Conservation (phyloP, 2,329 filamentous ascomycete species). For the Alternaria ethzedia region DNA sequence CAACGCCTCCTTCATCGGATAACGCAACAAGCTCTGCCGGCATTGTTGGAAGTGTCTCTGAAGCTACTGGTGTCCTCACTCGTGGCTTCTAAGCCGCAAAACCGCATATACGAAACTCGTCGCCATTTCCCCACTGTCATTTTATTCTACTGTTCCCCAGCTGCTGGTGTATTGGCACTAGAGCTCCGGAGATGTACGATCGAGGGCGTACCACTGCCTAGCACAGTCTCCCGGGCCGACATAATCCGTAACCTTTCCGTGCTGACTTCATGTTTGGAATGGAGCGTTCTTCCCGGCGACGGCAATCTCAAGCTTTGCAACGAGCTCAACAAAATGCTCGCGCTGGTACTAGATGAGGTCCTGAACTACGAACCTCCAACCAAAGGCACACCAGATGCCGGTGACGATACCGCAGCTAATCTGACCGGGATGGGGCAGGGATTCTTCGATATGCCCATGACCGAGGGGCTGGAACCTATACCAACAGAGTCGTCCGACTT, state of each 20-base stretch:
- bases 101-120: slow-evolving; percentile 36
- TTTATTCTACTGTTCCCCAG: slow-evolving; percentile 46
- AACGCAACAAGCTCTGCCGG: slow-evolving; percentile 39
- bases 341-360: slow-evolving; percentile 43
- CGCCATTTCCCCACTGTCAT: slow-evolving; percentile 43
- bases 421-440: slow-evolving; percentile 25
- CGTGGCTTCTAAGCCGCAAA: slow-evolving; percentile 41
- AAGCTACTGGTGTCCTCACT: slow-evolving; percentile 42
- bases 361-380: slow-evolving; percentile 43
- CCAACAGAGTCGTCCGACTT: slow-evolving; percentile 46
- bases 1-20: slow-evolving; percentile 43
- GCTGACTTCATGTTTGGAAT: slow-evolving; percentile 44
- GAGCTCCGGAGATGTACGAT: slow-evolving; percentile 44
- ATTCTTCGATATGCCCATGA: slow-evolving; percentile 45
- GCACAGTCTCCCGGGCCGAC: slow-evolving; percentile 41
- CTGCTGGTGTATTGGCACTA: slow-evolving; percentile 42
- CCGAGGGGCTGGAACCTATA: slow-evolving; percentile 46
- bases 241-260: slow-evolving; percentile 47
- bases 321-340: slow-evolving; percentile 47
- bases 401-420: slow-evolving; percentile 4
- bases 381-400: slow-evolving; percentile 21
- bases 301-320: slow-evolving; percentile 46
- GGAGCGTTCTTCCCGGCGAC: slow-evolving; percentile 42
- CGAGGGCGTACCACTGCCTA: slow-evolving; percentile 37
- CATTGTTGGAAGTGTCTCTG: slow-evolving; percentile 41